Conservation (phyloP, 306 rosid genomes). For the Trifolium dubium region DNA sequence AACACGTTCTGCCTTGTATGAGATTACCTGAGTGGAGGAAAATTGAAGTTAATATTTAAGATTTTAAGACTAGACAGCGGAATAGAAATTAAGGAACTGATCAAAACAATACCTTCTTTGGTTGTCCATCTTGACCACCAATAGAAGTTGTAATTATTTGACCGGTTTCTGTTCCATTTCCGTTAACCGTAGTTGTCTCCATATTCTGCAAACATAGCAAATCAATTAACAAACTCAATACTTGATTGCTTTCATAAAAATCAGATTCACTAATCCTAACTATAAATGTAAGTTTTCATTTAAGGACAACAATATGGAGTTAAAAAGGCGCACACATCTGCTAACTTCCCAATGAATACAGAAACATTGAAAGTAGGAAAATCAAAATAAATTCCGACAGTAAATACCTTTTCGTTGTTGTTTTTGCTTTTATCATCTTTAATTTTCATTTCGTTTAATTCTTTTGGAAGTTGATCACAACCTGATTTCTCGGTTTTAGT, state of each 20-base stretch:
- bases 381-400: not conserved
- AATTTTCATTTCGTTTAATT: slow-evolving; percentile 73
- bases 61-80: not conserved
- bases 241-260: not conserved
- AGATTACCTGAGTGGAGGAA: slow-evolving; percentile 61
- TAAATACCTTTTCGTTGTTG: slow-evolving; percentile 70
- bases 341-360: slow-evolving; percentile 1
- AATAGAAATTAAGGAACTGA: slow-evolving; percentile 11
- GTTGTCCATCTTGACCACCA: slow-evolving; percentile 78
- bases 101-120: slow-evolving; percentile 67
- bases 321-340: not conserved
- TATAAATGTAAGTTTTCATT: slow-evolving; percentile 24
- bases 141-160: slow-evolving; percentile 78
- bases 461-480: slow-evolving; percentile 74
- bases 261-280: not conserved
- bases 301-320: not conserved
- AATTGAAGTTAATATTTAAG: slow-evolving; percentile 18
- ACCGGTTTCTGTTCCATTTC: slow-evolving; percentile 92
- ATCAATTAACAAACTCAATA: slow-evolving; percentile 10
- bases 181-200: slow-evolving; percentile 67
- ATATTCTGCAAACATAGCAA: slow-evolving; percentile 59
- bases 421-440: slow-evolving; percentile 61
- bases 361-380: slow-evolving; percentile 9
- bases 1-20: slow-evolving; percentile 94
- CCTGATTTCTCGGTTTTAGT: slow-evolving; percentile 60